phyloP scores from a whole-genome alignment of 176 grass and related monocot species.

The Oryza coarctata region DNA sequence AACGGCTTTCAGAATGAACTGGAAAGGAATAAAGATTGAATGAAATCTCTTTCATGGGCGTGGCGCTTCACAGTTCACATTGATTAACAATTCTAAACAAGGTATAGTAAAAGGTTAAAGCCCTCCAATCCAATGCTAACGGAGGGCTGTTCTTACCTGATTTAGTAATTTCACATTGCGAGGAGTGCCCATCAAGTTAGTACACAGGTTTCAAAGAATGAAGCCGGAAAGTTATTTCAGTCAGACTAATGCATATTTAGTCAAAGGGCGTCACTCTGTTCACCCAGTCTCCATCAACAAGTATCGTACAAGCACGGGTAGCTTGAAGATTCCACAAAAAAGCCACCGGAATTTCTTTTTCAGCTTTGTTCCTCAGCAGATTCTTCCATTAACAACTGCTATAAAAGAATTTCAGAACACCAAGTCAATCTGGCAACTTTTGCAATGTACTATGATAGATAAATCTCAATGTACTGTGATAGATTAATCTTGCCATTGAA shows the following conservation, averaged over 20 bases:
- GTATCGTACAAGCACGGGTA: slow-evolving; percentile 4
- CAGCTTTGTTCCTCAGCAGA: slow-evolving; percentile 18
- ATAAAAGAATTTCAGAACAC: slow-evolving; percentile 35
- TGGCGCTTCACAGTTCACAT: slow-evolving; percentile 9
- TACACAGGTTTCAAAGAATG: slow-evolving; percentile 14
- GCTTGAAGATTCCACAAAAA: slow-evolving; percentile 28
- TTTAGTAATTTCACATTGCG: slow-evolving; percentile 3
- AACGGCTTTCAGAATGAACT: neutral
- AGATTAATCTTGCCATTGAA: slow-evolving; percentile 2
- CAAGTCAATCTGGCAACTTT: slow-evolving; percentile 19
- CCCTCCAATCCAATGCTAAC: slow-evolving; percentile 21
- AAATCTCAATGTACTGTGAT: neutral
- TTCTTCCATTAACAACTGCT: slow-evolving; percentile 36
- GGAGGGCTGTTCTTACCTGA: slow-evolving; percentile 27
- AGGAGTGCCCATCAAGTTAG: slow-evolving; percentile 24
- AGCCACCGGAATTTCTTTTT: slow-evolving; percentile 12
- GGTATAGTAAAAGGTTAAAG: slow-evolving; percentile 4
- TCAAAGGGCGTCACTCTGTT: neutral
- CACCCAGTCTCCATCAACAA: neutral
- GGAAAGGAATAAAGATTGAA: slow-evolving; percentile 25
- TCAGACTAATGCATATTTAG: slow-evolving; percentile 5
- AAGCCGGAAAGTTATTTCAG: slow-evolving; percentile 6
- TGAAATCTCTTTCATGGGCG: slow-evolving; percentile 13
- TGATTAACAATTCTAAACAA: slow-evolving; percentile 5
- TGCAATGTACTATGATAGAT: slow-evolving; percentile 5